Conservation (phyloP, 2,329 filamentous ascomycete genomes). For the Alternaria arborescens region DNA sequence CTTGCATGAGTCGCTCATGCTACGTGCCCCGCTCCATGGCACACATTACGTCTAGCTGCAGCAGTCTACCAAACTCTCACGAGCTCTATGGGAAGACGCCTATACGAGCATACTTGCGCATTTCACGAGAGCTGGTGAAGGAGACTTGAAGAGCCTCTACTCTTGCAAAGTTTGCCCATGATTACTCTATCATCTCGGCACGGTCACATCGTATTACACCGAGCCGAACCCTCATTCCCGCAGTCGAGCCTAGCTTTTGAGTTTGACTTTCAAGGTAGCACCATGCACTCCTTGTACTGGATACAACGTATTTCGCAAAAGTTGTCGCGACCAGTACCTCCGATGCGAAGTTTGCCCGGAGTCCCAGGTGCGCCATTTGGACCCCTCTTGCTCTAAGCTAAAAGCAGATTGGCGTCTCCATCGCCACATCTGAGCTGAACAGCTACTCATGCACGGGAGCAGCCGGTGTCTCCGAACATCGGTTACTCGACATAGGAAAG, state of each 20-base stretch:
- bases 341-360: neutral
- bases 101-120: neutral
- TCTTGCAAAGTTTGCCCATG: neutral
- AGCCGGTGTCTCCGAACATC: too few species aligned
- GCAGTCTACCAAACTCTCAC: neutral
- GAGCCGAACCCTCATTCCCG: neutral
- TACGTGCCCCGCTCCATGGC: neutral
- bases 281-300: neutral
- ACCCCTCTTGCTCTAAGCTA: neutral
- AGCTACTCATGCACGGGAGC: too few species aligned
- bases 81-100: neutral
- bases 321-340: too few species aligned
- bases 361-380: too few species aligned
- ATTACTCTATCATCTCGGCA: constrained; percentile 1
- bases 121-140: neutral
- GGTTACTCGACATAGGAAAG: too few species aligned
- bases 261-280: neutral
- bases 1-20: constrained; percentile 2
- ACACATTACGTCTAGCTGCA: neutral
- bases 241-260: neutral
- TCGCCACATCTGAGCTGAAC: too few species aligned
- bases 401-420: neutral
- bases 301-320: too few species aligned
- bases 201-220: neutral
- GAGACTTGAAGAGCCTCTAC: neutral